Evolutionary conservation across 2,329 filamentous ascomycete genomes (phyloP).

Genomic region (Cladosporium phlei): DNA sequence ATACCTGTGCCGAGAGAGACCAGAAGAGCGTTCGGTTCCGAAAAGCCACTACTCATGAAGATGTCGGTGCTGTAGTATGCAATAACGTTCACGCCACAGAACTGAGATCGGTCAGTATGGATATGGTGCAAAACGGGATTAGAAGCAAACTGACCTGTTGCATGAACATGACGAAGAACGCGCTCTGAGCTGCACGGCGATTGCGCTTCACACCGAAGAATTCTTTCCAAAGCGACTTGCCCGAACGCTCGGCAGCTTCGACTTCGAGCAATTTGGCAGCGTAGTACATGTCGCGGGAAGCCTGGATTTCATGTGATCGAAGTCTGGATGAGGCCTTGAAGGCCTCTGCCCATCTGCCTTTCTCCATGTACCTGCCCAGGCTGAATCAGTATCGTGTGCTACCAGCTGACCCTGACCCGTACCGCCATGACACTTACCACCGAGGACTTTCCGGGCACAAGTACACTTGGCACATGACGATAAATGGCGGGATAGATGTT

Average conservation of each 20-base stretch:
- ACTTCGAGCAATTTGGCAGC: constrained; percentile 31
- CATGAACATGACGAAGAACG: constrained; percentile 33
- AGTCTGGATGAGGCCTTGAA: constrained; percentile 33
- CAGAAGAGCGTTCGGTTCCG: constrained; percentile 23
- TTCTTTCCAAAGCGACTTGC: constrained; percentile 37
- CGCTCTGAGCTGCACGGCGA: constrained; percentile 29
- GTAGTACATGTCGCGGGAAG: constrained; percentile 40
- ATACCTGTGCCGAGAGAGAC: constrained; percentile 31
- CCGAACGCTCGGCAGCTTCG: constrained; percentile 31
- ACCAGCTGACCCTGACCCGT: not conserved
- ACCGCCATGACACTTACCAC: constrained; percentile 19
- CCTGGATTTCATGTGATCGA: constrained; percentile 34
- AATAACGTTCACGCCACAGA: constrained; percentile 26
- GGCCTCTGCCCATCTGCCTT: constrained; percentile 34
- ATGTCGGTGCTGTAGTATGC: constrained; percentile 31
- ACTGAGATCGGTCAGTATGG: constrained; percentile 7
- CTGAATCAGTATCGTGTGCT: not conserved
- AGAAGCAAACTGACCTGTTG: constrained; percentile 24
- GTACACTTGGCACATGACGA: constrained; percentile 32
- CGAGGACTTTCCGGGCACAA: constrained; percentile 42
- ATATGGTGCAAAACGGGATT: not conserved
- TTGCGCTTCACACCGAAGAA: constrained; percentile 31
- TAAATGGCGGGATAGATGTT: constrained; percentile 37
- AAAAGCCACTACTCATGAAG: constrained; percentile 27
- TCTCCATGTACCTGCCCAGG: constrained; percentile 33